Conservation (phyloP, 768 basidiomycete species). For the Lactifluus hygrophoroides region DNA sequence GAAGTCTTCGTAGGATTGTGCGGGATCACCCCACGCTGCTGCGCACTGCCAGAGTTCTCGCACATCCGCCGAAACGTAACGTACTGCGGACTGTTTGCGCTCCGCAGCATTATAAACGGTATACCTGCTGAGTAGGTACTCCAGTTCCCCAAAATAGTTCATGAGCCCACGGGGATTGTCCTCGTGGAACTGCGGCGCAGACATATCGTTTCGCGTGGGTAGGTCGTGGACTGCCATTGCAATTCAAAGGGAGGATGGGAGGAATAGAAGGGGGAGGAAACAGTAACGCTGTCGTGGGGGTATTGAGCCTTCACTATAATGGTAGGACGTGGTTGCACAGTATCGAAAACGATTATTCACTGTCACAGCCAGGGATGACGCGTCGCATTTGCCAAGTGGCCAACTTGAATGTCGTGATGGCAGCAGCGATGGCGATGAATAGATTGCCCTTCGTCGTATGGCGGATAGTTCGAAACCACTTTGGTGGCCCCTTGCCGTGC, state of each 20-base stretch:
- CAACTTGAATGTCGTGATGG: too few species aligned
- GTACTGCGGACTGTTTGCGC: not conserved
- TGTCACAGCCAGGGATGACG: too few species aligned
- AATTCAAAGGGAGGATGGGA: not conserved
- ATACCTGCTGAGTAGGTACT: not conserved
- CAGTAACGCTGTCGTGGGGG: too few species aligned
- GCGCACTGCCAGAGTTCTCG: not conserved
- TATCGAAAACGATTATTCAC: too few species aligned
- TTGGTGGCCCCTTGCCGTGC: too few species aligned
- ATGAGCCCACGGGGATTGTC: not conserved
- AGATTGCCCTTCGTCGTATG: too few species aligned
- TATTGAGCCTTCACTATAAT: too few species aligned
- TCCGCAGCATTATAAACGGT: not conserved
- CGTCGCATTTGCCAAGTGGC: too few species aligned
- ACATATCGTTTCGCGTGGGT: not conserved
- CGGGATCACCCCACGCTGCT: not conserved
- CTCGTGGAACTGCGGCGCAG: constrained; percentile 30
- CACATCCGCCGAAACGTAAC: not conserved
- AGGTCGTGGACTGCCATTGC: not conserved
- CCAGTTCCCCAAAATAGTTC: not conserved
- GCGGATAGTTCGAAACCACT: too few species aligned
- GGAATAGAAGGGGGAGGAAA: not conserved
- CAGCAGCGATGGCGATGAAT: too few species aligned
- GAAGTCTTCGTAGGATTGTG: not conserved
- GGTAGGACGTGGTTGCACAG: too few species aligned